Base-by-base conservation (phyloP, 768 basidiomycete species). In the Tephrocybe sp. region DNA sequence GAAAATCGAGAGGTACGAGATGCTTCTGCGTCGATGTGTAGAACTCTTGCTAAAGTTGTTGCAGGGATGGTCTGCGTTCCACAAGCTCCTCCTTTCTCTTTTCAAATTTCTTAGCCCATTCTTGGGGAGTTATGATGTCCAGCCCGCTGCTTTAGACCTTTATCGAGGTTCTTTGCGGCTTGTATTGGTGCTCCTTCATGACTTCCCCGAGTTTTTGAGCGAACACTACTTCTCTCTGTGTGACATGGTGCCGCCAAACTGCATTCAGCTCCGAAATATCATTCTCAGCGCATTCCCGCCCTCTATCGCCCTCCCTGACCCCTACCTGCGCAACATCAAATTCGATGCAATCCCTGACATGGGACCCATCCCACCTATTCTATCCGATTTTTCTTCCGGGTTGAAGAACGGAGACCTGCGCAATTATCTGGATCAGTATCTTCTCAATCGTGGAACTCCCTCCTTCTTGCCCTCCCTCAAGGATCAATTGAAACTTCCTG, bases 141-240 rank as follows among this genome's bases (percentile, higher is more conserved):
- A 88, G 57, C 77, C 80, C 19, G 85, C 93, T 4, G 87, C 89
- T 17, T 80, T 89, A 38, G 88, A 92, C 56, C 79, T 99, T 38
- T 98, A 95, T 74, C 85, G 91, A 38, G 97, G 93, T 17, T 82
- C 93, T 17, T 76, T 97, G 40, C 84, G 95, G 32, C 79, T 99
- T 26, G 83, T 99, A 42, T 80, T 99, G 41, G 93, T 98, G 51
- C 85, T 99, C 45, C 83, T 99, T 16, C 95, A 99, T 68, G 97
- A 98, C 70, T 98, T 98, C 77, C 97, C 97, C 45, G 97, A 98
- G 54, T 98, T 98, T 76, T 77, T 98, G 54, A 92, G 87, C 67
- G 93, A 95, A 72, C 93, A 95, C 66, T 96, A 98, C 70, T 95
- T 96, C 72, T 87, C 92, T 38, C 83, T 99, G 30, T 92, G 93